phyloP scores from a whole-genome alignment of 768 basidiomycete species.

The Boletus rubropictus region DNA sequence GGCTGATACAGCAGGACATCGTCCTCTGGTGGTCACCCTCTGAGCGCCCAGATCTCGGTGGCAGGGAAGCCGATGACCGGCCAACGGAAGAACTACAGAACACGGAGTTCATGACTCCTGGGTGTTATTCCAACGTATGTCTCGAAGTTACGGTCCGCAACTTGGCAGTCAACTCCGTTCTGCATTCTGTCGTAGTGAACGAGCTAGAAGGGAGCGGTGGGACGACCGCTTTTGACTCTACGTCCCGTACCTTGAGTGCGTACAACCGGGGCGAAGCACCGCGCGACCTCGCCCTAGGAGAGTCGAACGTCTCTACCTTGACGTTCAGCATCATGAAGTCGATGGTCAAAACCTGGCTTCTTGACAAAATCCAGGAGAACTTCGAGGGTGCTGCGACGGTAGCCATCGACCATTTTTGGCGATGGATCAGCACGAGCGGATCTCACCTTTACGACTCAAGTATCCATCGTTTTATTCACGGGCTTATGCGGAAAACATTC shows the following conservation, averaged over 20 bases:
- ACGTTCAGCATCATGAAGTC: constrained; percentile 79
- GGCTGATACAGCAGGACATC: constrained; percentile 81
- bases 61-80: constrained; percentile 80
- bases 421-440: constrained; percentile 86
- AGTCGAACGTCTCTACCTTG: constrained; percentile 81
- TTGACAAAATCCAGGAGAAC: constrained; percentile 73
- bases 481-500: constrained; percentile 97
- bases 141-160: constrained; percentile 86
- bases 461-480: constrained; percentile 87
- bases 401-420: constrained; percentile 92
- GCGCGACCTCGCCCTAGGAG: constrained; percentile 78
- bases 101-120: constrained; percentile 79
- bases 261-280: constrained; percentile 60
- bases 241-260: constrained; percentile 85
- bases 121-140: constrained; percentile 90
- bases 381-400: constrained; percentile 61
- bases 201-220: constrained; percentile 96
- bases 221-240: constrained; percentile 88
- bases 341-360: constrained; percentile 87
- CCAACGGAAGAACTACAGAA: constrained; percentile 72
- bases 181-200: constrained; percentile 93
- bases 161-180: constrained; percentile 87
- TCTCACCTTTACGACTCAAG: constrained; percentile 90
- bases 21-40: constrained; percentile 96
- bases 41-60: constrained; percentile 87